Evolutionary conservation across 2,329 filamentous ascomycete species (phyloP).

Genomic region (Fusarium sp.): DNA sequence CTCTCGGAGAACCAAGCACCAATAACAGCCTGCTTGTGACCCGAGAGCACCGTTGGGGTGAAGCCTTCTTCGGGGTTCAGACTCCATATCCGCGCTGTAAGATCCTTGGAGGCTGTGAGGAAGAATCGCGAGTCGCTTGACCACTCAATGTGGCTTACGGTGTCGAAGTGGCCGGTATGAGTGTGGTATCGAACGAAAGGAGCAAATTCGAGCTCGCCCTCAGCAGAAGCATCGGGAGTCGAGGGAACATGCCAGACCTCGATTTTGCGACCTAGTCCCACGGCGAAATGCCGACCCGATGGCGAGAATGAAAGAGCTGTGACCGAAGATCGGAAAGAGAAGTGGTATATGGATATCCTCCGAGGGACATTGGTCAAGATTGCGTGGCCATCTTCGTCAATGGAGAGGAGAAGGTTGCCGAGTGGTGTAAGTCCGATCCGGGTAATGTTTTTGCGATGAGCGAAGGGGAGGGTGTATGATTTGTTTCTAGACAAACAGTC

Average conservation of each 20-base stretch:
- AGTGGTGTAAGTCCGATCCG: conserved; percentile 88
- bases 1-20: conserved; percentile 97
- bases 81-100: conserved; percentile 96
- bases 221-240: conserved; percentile 80
- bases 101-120: conserved; percentile 88
- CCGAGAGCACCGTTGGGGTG: conserved; percentile 86
- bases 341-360: conserved; percentile 89
- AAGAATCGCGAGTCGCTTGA: conserved; percentile 97
- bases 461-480: conserved; percentile 86
- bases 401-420: conserved; percentile 90
- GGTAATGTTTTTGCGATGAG: conserved; percentile 93
- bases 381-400: conserved; percentile 94
- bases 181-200: conserved; percentile 91
- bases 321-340: conserved; percentile 89
- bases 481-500: conserved; percentile 73
- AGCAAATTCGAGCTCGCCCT: conserved; percentile 91
- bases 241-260: conserved; percentile 98
- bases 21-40: conserved; percentile 89
- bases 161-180: conserved; percentile 89
- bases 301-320: conserved; percentile 91
- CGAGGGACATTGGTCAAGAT: conserved; percentile 92
- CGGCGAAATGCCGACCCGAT: conserved; percentile 89
- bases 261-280: conserved; percentile 85
- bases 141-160: conserved; percentile 89
- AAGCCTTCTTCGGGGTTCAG: conserved; percentile 88